phyloP scores from a whole-genome alignment of 2,329 filamentous ascomycete species.

The Dactylonectria estremocensis region DNA sequence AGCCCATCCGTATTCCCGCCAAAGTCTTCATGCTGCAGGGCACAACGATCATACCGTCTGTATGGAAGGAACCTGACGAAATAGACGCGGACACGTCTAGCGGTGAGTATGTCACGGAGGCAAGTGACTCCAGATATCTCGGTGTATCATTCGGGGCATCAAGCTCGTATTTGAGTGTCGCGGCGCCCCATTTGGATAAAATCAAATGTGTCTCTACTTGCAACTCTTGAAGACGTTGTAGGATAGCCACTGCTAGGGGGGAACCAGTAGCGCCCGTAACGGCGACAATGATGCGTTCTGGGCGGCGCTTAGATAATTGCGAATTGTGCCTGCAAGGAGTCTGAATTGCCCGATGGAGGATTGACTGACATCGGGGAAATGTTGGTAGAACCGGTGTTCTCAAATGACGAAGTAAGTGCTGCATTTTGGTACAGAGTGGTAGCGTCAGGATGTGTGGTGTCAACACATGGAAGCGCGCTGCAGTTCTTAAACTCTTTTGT shows the following conservation, averaged over 20 bases:
- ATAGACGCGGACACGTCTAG: conserved; percentile 14
- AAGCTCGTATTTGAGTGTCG: conserved; percentile 20
- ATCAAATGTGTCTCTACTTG: conserved; percentile 24
- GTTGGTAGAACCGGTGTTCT: too few species aligned
- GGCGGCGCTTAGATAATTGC: too few species aligned
- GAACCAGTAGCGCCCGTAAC: conserved; percentile 20
- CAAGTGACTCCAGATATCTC: neutral
- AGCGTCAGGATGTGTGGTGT: too few species aligned
- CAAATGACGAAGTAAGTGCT: too few species aligned
- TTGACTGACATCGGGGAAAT: too few species aligned
- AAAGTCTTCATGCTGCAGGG: conserved; percentile 66
- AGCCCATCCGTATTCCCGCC: conserved; percentile 58
- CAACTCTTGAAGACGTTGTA: neutral
- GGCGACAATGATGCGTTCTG: conserved; percentile 21
- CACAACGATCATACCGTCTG: conserved; percentile 63
- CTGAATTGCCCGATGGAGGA: too few species aligned
- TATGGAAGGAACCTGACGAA: conserved; percentile 12
- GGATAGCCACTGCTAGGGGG: neutral
- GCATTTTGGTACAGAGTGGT: too few species aligned
- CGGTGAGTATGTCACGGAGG: neutral
- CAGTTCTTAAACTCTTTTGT: too few species aligned
- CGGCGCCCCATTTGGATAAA: conserved; percentile 18
- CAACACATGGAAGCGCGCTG: too few species aligned
- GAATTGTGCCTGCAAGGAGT: too few species aligned
- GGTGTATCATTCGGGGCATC: conserved; percentile 3